Evolutionary conservation across 2,329 filamentous ascomycete species (phyloP).

Genomic region (Microsporum canis): DNA sequence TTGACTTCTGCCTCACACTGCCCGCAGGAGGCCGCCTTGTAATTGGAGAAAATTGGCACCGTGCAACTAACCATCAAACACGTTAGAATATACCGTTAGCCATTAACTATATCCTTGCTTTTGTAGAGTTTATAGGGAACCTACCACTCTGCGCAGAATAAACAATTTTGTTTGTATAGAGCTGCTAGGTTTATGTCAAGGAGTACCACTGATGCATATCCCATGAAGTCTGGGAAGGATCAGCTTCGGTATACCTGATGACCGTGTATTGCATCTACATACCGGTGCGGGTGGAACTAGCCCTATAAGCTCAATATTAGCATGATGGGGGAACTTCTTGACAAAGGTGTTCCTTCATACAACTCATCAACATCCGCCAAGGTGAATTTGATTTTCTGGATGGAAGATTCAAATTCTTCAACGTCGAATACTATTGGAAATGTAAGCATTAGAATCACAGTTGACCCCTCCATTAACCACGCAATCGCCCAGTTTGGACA

Average conservation of each 20-base stretch:
- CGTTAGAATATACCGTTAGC: neutral
- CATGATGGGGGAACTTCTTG: neutral
- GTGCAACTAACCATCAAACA: slow-evolving; percentile 24
- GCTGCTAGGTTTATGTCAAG: slow-evolving; percentile 12
- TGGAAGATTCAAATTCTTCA: slow-evolving; percentile 7
- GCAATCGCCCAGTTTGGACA: neutral
- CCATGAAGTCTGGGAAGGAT: slow-evolving; percentile 9
- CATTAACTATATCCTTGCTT: neutral
- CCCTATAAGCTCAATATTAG: neutral
- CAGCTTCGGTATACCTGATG: neutral
- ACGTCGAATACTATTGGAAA: slow-evolving; percentile 11
- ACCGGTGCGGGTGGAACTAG: neutral
- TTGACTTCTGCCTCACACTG: slow-evolving; percentile 12
- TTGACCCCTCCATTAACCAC: too few relatives aligned
- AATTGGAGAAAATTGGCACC: slow-evolving; percentile 36
- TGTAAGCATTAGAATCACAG: neutral
- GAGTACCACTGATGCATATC: slow-evolving; percentile 12
- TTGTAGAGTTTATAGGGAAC: neutral
- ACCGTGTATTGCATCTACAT: neutral
- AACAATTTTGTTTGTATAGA: slow-evolving; percentile 9
- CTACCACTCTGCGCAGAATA: slow-evolving; percentile 14
- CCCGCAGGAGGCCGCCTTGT: slow-evolving; percentile 10
- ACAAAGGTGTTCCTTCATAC: slow-evolving; percentile 2
- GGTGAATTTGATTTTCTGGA: slow-evolving; percentile 12
- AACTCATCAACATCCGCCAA: slow-evolving; percentile 14